These are phyloP conservation scores for Talaromyces piceae DNA, from an alignment of 2,329 filamentous ascomycete species.

Conservation along the genomic window DNA sequence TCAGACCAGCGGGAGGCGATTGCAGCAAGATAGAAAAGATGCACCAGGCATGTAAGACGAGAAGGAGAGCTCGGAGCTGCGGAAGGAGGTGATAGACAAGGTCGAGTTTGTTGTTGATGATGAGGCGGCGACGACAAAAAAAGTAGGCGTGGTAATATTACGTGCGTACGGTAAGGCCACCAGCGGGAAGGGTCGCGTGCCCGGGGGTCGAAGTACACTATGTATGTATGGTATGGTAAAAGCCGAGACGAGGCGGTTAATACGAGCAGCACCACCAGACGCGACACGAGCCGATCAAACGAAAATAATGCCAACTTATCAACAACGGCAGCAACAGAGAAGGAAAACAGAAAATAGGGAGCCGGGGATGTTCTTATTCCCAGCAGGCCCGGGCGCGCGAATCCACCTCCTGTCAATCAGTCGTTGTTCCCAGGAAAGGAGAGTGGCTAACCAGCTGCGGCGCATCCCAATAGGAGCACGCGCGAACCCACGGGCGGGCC, in stretches of 20 bases:
- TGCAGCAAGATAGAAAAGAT: not conserved
- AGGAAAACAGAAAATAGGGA: not conserved
- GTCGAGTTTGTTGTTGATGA: not conserved
- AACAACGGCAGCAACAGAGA: not conserved
- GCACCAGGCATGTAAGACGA: not conserved
- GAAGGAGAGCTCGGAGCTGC: not conserved
- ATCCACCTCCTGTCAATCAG: not conserved
- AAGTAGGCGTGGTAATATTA: slow-evolving; percentile 1
- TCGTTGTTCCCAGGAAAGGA: not conserved
- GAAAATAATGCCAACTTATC: not conserved
- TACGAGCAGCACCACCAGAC: not conserved
- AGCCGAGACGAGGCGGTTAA: not conserved
- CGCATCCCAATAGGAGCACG: not conserved
- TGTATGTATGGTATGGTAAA: not conserved
- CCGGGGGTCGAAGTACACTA: not conserved
- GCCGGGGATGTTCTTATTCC: not conserved
- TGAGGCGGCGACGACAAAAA: not conserved
- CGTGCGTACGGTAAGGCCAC: not conserved
- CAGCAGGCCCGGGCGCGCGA: not conserved
- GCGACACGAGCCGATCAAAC: too few relatives aligned
- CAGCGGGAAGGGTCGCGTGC: not conserved
- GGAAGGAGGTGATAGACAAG: not conserved
- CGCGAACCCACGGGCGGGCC: not conserved
- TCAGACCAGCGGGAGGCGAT: not conserved
- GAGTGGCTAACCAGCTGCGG: not conserved